These are phyloP conservation scores for Avena atlantica DNA, from an alignment of 176 grass and related monocot species.

Conservation along the genomic window DNA sequence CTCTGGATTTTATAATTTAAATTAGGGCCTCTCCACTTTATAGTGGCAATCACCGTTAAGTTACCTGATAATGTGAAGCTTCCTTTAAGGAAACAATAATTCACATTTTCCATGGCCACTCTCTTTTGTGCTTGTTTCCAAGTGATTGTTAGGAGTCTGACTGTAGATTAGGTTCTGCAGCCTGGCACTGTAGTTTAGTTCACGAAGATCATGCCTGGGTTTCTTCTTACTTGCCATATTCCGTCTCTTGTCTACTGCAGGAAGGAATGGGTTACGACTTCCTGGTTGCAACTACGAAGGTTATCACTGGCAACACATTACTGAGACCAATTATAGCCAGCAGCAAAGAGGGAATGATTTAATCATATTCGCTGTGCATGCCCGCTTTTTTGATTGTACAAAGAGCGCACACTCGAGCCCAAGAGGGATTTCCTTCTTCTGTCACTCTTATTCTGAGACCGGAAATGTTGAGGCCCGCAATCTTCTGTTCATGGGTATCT, in stretches of 20 bases:
- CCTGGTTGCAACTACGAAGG: slow-evolving; percentile 84
- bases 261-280: slow-evolving; percentile 97
- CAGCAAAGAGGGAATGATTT: slow-evolving; percentile 56
- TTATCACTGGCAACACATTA: slow-evolving; percentile 82
- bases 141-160: background rate
- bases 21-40: background rate
- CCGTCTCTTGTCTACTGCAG: slow-evolving; percentile 32
- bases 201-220: background rate
- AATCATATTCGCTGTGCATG: background rate
- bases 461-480: background rate
- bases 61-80: background rate
- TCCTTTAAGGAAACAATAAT: background rate
- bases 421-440: slow-evolving; percentile 9
- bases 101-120: background rate
- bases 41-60: background rate
- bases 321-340: slow-evolving; percentile 69
- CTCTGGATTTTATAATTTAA: background rate
- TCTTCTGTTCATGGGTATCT: background rate
- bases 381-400: background rate
- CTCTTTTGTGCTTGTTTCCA: background rate
- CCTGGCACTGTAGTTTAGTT: background rate
- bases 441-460: background rate
- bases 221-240: background rate
- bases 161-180: background rate
- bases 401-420: slow-evolving; percentile 4